phyloP scores from a whole-genome alignment of 306 rosid species.

The Rosa multiflora region DNA sequence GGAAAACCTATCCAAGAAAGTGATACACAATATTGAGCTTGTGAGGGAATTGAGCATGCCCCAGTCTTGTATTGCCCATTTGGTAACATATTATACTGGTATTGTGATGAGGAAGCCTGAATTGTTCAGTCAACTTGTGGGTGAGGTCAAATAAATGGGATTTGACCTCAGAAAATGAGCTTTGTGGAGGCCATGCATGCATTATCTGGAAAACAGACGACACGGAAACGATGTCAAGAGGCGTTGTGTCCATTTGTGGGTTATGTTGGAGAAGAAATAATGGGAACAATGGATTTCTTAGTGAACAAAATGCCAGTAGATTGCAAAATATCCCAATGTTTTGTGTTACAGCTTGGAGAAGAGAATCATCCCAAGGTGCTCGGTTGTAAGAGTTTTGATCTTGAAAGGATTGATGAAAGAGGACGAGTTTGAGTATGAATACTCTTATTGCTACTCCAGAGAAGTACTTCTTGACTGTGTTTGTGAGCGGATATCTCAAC shows the following conservation, averaged over 20 bases:
- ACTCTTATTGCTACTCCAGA: neutral
- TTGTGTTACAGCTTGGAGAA: conserved; percentile 28
- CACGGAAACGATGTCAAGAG: conserved; percentile 13
- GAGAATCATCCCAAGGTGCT: conserved; percentile 31
- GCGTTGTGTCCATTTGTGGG: conserved; percentile 23
- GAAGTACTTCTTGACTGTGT: conserved; percentile 17
- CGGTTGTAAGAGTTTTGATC: conserved; percentile 22
- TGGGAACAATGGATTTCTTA: conserved; percentile 22
- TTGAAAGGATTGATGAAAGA: conserved; percentile 25
- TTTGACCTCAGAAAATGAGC: neutral
- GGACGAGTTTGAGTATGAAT: no score
- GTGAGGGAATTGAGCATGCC: conserved; percentile 18
- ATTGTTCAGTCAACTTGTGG: conserved; percentile 8
- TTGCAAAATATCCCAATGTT: conserved; percentile 8
- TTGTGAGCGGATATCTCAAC: conserved; percentile 26
- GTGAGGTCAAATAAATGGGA: conserved; percentile 21
- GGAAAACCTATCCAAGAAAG: neutral
- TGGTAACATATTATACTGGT: conserved; percentile 1
- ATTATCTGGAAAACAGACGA: neutral
- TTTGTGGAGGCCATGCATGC: conserved; percentile 25
- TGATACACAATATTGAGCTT: conserved; percentile 21
- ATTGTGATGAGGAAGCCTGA: neutral
- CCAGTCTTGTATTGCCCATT: conserved; percentile 4
- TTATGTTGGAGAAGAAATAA: conserved; percentile 30
- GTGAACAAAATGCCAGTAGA: conserved; percentile 15